phyloP scores from a whole-genome alignment of 2,329 filamentous ascomycete species.

The Elsinoe necatrix region DNA sequence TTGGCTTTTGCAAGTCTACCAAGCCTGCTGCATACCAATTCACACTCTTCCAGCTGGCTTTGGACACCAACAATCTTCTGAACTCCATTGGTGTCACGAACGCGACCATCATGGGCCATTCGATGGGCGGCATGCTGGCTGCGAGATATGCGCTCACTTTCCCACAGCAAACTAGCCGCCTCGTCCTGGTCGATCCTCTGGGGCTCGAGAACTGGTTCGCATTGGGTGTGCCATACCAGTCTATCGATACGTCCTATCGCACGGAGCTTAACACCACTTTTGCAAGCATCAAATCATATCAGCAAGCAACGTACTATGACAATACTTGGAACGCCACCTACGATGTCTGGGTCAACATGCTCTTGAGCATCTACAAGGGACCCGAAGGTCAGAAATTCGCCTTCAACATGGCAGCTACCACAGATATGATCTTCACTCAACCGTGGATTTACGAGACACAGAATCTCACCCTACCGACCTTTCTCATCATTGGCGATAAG shows the following conservation, averaged over 20 bases:
- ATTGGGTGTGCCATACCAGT: neutral
- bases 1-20: constrained; percentile 7
- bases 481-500: constrained; percentile 44
- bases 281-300: constrained; percentile 16
- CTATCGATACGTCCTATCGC: constrained; percentile 14
- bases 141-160: neutral
- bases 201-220: constrained; percentile 4
- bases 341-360: constrained; percentile 49
- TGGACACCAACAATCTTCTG: neutral
- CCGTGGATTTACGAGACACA: constrained; percentile 45
- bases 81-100: neutral
- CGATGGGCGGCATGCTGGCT: constrained; percentile 2
- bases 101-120: constrained; percentile 2
- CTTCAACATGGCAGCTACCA: constrained; percentile 42
- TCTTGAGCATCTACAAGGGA: constrained; percentile 44
- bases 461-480: constrained; percentile 38
- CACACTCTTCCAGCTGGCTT: neutral
- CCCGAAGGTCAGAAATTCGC: constrained; percentile 37
- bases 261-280: constrained; percentile 15
- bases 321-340: constrained; percentile 41
- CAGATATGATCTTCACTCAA: constrained; percentile 49
- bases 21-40: neutral
- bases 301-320: constrained; percentile 1
- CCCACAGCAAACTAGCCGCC: neutral
- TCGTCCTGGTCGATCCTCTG: neutral